Evolutionary conservation across 306 rosid species (phyloP).

Genomic region (Quercus agrifolia): DNA sequence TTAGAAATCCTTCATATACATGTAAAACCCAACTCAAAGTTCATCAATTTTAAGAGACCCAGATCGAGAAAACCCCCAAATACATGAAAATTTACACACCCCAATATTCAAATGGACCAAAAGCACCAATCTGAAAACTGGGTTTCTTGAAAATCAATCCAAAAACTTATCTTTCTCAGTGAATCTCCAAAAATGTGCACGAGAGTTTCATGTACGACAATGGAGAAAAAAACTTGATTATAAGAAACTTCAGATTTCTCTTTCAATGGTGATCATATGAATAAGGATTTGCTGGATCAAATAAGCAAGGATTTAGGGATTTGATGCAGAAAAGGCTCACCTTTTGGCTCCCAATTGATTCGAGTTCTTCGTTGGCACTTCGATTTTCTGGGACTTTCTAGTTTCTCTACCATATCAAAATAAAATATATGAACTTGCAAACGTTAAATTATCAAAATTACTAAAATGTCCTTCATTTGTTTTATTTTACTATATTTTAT

Average conservation of each 20-base stretch:
- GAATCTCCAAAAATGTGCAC: constrained; percentile 1
- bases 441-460: background rate
- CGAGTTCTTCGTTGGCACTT: constrained; percentile 18
- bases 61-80: constrained; percentile 12
- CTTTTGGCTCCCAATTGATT: constrained; percentile 34
- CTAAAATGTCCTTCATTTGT: background rate
- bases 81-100: background rate
- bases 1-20: constrained; percentile 2
- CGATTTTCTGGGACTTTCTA: constrained; percentile 18
- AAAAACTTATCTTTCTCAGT: constrained; percentile 13
- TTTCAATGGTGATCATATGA: background rate
- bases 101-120: constrained; percentile 1
- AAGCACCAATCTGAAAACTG: background rate
- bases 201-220: constrained; percentile 10
- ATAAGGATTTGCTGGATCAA: background rate
- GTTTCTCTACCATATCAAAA: background rate
- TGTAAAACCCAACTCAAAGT: constrained; percentile 8
- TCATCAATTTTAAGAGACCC: constrained; percentile 4
- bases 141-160: constrained; percentile 12
- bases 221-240: constrained; percentile 15
- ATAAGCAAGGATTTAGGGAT: constrained; percentile 4
- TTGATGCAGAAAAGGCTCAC: constrained; percentile 28
- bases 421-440: background rate
- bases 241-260: background rate
- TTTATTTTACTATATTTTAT: too few relatives aligned